Base-by-base conservation (phyloP, 2,329 filamentous ascomycete species). In the Arthrocladium fulminans region DNA sequence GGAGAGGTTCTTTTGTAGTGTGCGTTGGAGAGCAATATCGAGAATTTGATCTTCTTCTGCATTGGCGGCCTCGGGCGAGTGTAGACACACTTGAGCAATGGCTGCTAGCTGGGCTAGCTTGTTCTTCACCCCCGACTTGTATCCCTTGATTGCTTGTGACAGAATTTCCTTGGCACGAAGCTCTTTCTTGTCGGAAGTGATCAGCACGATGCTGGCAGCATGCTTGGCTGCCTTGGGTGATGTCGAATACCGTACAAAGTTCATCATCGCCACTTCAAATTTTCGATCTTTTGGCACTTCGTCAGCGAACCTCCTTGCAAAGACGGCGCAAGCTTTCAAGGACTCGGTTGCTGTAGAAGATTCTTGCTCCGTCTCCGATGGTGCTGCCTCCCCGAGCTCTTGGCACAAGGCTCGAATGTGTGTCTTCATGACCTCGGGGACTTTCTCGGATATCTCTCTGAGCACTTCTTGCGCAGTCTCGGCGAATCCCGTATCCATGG, bases 351-450 rank as follows among this genome's bases (percentile, higher is more conserved):
- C 83, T 2, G 79, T 75, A 1, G 79, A 66, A 46, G 90, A 84
- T 53, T 89, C 89, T 1, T 75, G 62, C 45, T 77, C 79, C 15
- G 73, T 79, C 17, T 78, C 73, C 3, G 79, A 81, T 0, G 92
- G 92, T 1, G 86, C 84, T 59, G 89, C 83, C 22, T 86, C 79
- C 55, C 88, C 80, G 15, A 98, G 76, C 50, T 88, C 83, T 61
- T 86, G 88, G 68, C 89, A 95, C 40, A 98, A 78, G 53, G 94
- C 88, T 52, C 88, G 86, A 4, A 96, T 85, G 57, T 97, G 90
- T 1, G 87, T 86, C 61, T 92, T 90, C 70, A 98, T 88, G 7
- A 97, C 80, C 50, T 90, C 85, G 0, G 92, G 89, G 54, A 92
- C 92, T 39, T 81, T 80, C 46, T 86, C 82, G 0, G 92, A 97